Percentiles rank a stretch among this genome's conserved stretches.
phyloP scores from a whole-genome alignment of 768 basidiomycete genomes.

The Boletus rufocinnamomeus region DNA sequence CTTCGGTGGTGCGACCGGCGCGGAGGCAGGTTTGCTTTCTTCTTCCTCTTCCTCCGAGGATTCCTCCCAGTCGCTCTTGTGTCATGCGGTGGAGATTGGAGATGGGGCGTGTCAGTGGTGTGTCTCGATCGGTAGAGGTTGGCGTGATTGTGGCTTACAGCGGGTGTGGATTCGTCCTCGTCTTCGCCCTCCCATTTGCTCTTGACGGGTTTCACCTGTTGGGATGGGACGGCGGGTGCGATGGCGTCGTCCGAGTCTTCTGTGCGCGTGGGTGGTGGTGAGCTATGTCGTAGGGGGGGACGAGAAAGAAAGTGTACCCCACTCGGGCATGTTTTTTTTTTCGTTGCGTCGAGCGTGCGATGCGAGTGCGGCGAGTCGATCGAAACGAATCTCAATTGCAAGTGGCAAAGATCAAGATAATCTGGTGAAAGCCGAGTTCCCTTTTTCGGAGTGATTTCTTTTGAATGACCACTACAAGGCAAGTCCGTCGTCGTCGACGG shows the following conservation, averaged over 20 bases:
- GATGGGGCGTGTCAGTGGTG: slow-evolving; percentile 5
- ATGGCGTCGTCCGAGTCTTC: slow-evolving; percentile 41
- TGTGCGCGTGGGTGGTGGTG: slow-evolving; percentile 30
- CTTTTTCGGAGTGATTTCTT: not conserved
- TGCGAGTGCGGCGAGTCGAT: too few relatives aligned
- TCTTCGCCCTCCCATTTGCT: slow-evolving; percentile 92
- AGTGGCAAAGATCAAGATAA: not conserved
- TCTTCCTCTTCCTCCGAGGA: slow-evolving; percentile 79
- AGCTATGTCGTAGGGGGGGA: slow-evolving; percentile 10
- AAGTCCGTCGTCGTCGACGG: slow-evolving; percentile 5
- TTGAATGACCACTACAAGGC: slow-evolving; percentile 21
- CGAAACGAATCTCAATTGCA: too few relatives aligned
- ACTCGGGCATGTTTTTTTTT: slow-evolving; percentile 42
- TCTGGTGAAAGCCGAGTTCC: not conserved
- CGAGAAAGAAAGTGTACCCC: slow-evolving; percentile 39
- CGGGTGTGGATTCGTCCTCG: slow-evolving; percentile 77
- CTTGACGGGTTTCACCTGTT: slow-evolving; percentile 38
- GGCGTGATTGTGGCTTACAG: slow-evolving; percentile 48
- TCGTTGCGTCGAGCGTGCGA: too few relatives aligned
- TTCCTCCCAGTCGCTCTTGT: slow-evolving; percentile 93
- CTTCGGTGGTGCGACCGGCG: slow-evolving; percentile 68
- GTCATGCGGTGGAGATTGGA: not conserved
- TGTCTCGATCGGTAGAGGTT: not conserved
- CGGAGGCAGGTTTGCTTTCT: slow-evolving; percentile 48
- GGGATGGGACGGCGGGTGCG: slow-evolving; percentile 19